Evolutionary conservation across 768 basidiomycete genomes (phyloP).

Genomic region (Ramaria sp.): DNA sequence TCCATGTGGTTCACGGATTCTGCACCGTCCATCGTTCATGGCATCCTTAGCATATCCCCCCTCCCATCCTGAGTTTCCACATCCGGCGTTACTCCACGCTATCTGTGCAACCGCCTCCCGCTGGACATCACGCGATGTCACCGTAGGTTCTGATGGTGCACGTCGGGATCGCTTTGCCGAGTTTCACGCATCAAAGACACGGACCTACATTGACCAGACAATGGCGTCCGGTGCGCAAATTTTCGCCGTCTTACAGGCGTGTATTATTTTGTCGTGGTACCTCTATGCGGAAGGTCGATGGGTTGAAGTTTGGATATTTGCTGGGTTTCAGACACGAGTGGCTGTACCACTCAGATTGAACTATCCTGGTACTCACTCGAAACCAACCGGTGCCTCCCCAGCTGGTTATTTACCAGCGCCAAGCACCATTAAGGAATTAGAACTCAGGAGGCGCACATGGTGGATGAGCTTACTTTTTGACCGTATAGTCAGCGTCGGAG

Average conservation of each 20-base stretch:
- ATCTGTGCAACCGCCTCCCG: slow-evolving; percentile 82
- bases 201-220: slow-evolving; percentile 78
- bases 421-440: slow-evolving; percentile 62
- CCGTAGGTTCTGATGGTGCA: slow-evolving; percentile 54
- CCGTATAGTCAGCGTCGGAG: slow-evolving; percentile 69
- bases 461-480: slow-evolving; percentile 89
- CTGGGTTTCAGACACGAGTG: slow-evolving; percentile 74
- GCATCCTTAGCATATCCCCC: slow-evolving; percentile 74
- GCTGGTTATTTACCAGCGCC: slow-evolving; percentile 76
- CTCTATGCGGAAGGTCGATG: slow-evolving; percentile 83
- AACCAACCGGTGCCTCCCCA: slow-evolving; percentile 53
- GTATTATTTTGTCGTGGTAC: slow-evolving; percentile 80
- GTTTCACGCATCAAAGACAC: slow-evolving; percentile 79
- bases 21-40: slow-evolving; percentile 74
- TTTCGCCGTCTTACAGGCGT: slow-evolving; percentile 80
- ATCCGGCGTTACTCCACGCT: slow-evolving; percentile 83
- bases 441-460: slow-evolving; percentile 75
- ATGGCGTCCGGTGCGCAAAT: slow-evolving; percentile 87
- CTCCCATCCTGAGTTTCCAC: slow-evolving; percentile 74
- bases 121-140: slow-evolving; percentile 65
- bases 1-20: slow-evolving; percentile 74
- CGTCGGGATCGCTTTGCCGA: slow-evolving; percentile 81
- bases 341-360: slow-evolving; percentile 76
- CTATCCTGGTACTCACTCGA: slow-evolving; percentile 73
- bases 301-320: slow-evolving; percentile 91